Evolutionary conservation across 371 early-diverging fungal species (phyloP), one percentile per base, ranked within the genome.

Genomic region (Batkoa obscura): DNA sequence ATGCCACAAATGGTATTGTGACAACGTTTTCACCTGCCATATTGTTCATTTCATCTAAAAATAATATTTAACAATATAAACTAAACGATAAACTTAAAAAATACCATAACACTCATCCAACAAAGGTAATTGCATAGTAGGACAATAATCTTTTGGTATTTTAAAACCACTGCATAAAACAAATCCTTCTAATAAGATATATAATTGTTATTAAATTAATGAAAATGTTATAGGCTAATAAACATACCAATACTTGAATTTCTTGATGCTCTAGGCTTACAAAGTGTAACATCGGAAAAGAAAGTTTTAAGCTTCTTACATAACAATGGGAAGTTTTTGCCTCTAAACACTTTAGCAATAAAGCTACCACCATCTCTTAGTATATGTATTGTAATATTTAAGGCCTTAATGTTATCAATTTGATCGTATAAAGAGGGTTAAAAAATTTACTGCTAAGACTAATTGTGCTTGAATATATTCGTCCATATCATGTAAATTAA

Each of bases 401-500:
- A 76, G 4, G 98, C 94, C 75, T 80, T 64, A 2, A 39, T 49
- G 0, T 51, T 0, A 39, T 12, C 43, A 36, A 30, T 3, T 43
- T 38, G 31, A 17, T 4, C 2, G 30, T 48, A 15, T 34, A n/a
- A 50, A 4, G 36, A 13, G 1, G 31, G 49, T 39, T 17, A n/a
- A 55, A 12, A 56, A 49, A 53, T 68, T 66, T 68, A 77, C 86
- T 2, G 95, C 89, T 36, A 90, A 70, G 33, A 98, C 64, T 10
- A 99, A 74, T 64, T 96, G 92, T 3, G 91, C 89, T 64, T 99
- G 99, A 58, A 97, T 86, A 65, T 94, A 98, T 68, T 97, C 98
- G 74, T 99, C 99, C 78, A 98, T 83, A 63, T 98, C 99, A 63
- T 96, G 98, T 46, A 97, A 75, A 37, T 99, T 99, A 23, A 98